Evolutionary conservation across 345 rosid species (phyloP), one percentile per base, ranked within the genome.

Genomic region (Brassica rapa): DNA sequence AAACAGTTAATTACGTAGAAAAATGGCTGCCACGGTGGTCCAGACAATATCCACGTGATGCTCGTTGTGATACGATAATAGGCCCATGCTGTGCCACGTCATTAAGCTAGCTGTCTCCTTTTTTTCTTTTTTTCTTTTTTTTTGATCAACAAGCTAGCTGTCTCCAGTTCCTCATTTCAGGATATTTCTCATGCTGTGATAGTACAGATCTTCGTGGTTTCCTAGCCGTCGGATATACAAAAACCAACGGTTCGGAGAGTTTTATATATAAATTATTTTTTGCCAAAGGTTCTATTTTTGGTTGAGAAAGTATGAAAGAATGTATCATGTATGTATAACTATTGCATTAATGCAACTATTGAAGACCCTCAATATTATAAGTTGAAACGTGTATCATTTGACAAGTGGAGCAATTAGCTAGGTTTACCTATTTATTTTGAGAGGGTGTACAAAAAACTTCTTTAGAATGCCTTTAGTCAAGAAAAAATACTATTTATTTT

Each of bases 31-130:
- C 73, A 61, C 14, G 65, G 74, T 79, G 74, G 78, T 73, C 60
- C 82, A 73, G 78, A 79, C 74, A 73, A 12, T 73, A 8, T 11
- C 55, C 82, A 67, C 82, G 74, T 79, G 82, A 79, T 79, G 69
- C 78, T 67, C 70, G 82, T 79, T 79, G 62, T 24, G 16, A 66
- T 72, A 30, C 5, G 43, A 66, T 25, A 68, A 60, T 43, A 72
- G 73, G 64, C 55, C 30, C 64, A 72, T 9, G 14, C 21, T 49
- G 9, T 49, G 59, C 29, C 82, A 73, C 74, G 64, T 67, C 77
- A 79, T 11, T 37, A 4, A 7, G 59, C 73, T 73, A 79, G 78
- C 70, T 73, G 78, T 73, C 27, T 68, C 70, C 82, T 19, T 19
- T 19, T 19, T 19, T 19, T 19, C 19, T 19, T 19, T 19, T 19